Percentiles rank a stretch among this genome's conserved stretches.
Conservation (phyloP, 225 moss, liverwort and hornwort genomes). For the Bryum argenteum region DNA sequence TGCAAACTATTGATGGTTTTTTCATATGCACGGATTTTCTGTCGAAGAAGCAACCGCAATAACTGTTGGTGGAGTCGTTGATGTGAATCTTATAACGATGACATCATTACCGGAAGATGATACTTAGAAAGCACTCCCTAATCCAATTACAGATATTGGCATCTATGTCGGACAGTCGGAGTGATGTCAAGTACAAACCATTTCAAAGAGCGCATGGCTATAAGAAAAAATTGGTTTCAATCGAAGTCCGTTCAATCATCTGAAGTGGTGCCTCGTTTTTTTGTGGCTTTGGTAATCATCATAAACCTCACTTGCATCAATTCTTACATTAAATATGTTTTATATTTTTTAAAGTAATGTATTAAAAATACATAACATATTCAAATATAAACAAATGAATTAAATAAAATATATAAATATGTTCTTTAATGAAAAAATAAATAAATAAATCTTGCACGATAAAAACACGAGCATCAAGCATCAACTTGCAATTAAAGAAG, state of each 20-base stretch:
- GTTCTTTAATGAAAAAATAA: no score
- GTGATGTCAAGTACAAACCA: constrained; percentile 67
- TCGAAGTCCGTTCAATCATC: constrained; percentile 53
- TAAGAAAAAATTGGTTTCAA: constrained; percentile 65
- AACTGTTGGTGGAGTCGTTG: constrained; percentile 55
- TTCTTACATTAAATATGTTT: background rate
- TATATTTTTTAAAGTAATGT: no score
- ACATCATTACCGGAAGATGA: constrained; percentile 54
- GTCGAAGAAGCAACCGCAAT: constrained; percentile 69
- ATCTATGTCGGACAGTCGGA: constrained; percentile 60
- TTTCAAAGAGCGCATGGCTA: constrained; percentile 64
- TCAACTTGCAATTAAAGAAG: constrained; percentile 56
- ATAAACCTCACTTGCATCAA: background rate
- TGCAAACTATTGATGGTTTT: constrained; percentile 21
- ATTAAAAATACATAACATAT: no score
- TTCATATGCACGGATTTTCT: constrained; percentile 52
- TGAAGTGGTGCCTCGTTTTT: constrained; percentile 60
- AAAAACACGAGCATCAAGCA: constrained; percentile 64
- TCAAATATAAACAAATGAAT: no score
- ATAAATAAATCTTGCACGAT: constrained; percentile 36
- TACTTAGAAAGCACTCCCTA: constrained; percentile 53
- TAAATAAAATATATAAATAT: no score
- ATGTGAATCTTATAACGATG: constrained; percentile 47
- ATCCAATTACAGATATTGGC: constrained; percentile 39
- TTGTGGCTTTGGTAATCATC: constrained; percentile 55